Conservation (phyloP, 305 asterid species). For the Caryopteris hybrid region DNA sequence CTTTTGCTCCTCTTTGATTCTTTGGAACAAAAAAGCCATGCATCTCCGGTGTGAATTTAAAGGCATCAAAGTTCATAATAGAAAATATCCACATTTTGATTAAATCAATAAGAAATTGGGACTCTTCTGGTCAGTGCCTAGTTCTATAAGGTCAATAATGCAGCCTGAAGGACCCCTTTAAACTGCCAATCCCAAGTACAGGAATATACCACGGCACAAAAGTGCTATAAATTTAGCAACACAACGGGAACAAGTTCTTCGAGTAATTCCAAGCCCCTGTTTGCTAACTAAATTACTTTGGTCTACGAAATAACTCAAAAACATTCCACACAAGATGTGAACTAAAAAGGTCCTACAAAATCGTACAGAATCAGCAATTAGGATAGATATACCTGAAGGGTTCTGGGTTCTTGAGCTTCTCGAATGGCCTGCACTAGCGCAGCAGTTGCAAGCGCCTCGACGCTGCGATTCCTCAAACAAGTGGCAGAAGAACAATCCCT, state of each 20-base stretch:
- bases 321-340: background rate
- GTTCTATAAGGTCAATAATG: background rate
- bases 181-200: background rate
- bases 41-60: background rate
- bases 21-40: background rate
- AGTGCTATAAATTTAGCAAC: background rate
- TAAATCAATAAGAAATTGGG: background rate
- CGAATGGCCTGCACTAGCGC: constrained; percentile 95
- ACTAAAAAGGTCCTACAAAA: background rate
- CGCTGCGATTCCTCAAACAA: constrained; percentile 92
- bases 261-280: background rate
- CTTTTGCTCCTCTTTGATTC: background rate
- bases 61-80: background rate
- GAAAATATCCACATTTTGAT: background rate
- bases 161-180: background rate
- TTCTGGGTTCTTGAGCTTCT: constrained; percentile 96
- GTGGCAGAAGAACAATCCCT: constrained; percentile 94
- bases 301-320: no score
- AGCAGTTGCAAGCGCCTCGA: constrained; percentile 95
- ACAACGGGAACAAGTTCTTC: background rate
- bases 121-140: background rate
- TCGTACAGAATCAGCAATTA: background rate
- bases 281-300: constrained; percentile 9
- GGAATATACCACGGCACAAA: background rate
- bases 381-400: constrained; percentile 69